These are phyloP conservation scores for Sarcocystis neurona DNA, from an alignment of 169 alveolate species.

Conservation along the genomic window DNA sequence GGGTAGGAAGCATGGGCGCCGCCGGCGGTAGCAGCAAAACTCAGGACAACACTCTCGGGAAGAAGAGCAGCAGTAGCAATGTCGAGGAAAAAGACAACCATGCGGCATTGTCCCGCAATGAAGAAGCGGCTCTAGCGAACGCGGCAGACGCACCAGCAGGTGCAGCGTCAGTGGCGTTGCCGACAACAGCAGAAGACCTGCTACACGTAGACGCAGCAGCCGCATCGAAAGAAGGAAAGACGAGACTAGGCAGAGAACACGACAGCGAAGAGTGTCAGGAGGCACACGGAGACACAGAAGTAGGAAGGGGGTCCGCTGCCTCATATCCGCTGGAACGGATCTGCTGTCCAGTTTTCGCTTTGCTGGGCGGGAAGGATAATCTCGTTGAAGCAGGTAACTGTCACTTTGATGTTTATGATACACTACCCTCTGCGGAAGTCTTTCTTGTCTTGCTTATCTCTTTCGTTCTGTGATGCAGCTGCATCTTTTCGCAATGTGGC, in stretches of 20 bases:
- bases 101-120: neutral
- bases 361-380: constrained; percentile 56
- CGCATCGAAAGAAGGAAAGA: neutral
- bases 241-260: neutral
- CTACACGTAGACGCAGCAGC: neutral
- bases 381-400: constrained; percentile 59
- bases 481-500: too few species aligned
- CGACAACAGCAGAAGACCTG: neutral
- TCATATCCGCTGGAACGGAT: constrained; percentile 52
- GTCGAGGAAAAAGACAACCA: neutral
- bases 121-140: neutral
- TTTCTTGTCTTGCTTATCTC: too few species aligned
- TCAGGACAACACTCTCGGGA: neutral
- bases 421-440: too few species aligned
- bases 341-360: constrained; percentile 20
- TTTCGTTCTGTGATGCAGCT: too few species aligned
- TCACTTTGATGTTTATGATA: too few species aligned
- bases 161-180: constrained; percentile 8
- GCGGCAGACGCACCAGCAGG: neutral
- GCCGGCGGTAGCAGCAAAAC: neutral
- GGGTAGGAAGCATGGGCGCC: neutral
- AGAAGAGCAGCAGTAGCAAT: neutral
- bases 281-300: constrained; percentile 30
- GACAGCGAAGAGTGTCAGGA: neutral
- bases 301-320: constrained; percentile 22